Percentiles rank a stretch among this genome's conserved stretches.
Evolutionary conservation across 2,329 filamentous ascomycete species (phyloP).

Genomic region (Neonectria neomacrospora): DNA sequence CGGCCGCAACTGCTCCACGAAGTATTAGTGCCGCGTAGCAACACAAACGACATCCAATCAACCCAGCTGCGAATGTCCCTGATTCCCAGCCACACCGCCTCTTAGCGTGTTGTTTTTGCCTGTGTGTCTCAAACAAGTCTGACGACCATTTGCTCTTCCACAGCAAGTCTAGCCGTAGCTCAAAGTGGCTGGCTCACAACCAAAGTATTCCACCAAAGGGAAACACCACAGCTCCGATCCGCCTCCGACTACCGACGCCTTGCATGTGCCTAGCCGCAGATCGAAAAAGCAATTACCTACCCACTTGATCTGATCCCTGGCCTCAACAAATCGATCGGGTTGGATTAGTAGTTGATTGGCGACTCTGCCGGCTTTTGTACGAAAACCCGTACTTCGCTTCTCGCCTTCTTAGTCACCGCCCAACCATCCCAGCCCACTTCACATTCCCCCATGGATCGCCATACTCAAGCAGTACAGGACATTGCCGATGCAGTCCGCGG

Average conservation of each 20-base stretch:
- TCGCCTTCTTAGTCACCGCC: not conserved
- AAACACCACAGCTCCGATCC: not conserved
- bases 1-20: not conserved
- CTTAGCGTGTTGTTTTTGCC: not conserved
- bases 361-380: not conserved
- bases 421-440: not conserved
- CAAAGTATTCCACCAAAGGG: not conserved
- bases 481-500: conserved; percentile 56
- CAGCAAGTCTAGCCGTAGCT: not conserved
- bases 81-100: not conserved
- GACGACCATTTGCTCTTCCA: not conserved
- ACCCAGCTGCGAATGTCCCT: not conserved
- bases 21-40: not conserved
- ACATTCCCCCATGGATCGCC: conserved; percentile 56
- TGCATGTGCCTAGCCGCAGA: conserved; percentile 8
- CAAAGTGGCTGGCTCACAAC: not conserved
- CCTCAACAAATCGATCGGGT: not conserved
- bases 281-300: not conserved
- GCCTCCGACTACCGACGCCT: conserved; percentile 7
- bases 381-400: not conserved
- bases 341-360: not conserved
- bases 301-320: not conserved
- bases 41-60: not conserved
- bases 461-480: conserved; percentile 55
- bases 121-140: not conserved